Evolutionary conservation across 139 green algal genomes (phyloP), one percentile per base, ranked within the genome.

Genomic region (Chlorella sp.): DNA sequence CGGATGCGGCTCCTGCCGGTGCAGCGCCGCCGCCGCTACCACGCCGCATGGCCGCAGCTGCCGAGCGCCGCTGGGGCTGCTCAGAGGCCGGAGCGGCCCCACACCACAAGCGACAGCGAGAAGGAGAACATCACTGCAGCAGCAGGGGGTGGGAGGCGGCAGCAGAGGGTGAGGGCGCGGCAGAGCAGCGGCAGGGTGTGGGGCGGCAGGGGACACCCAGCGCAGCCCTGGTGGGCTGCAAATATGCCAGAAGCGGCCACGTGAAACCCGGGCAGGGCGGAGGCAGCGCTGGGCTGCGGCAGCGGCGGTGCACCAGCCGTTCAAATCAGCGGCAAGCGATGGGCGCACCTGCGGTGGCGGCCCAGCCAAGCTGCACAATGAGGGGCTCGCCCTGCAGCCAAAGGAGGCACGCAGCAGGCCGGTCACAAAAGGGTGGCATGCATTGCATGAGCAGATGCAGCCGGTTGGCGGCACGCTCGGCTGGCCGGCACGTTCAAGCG

Each of bases 311-410:
- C 22, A 60, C 51, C 51, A 60, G 51, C 14, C 51, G 14, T 11
- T 16, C 51, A 60, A 16, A 19, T 54, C 46, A 54, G 11, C 8
- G 8, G 8, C 11, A 8, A 54, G 46, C n/a, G n/a, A n/a, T n/a
- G n/a, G n/a, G 16, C 51, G 16, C 51, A 60, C 51, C 51, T 60
- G 51, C 92, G n/a, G 91, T 90, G 6, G 93, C 94, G 24, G 92
- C 94, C 95, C 95, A 98, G 80, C 94, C 95, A 38, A 98, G 69
- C 87, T 96, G 88, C n/a, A 97, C 94, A 76, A 97, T 94, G 77
- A 92, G 77, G 73, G 94, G 93, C 92, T 97, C 94, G 70, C 94
- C 94, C 92, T 96, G 89, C 68, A 87, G 0, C 19, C 0, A 64
- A 48, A 43, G 24, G 5, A 24, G 44, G 30, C 41, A 43, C 24